Evolutionary conservation across 2,329 filamentous ascomycete species (phyloP).

Genomic region (Pseudogymnoascus sp.): DNA sequence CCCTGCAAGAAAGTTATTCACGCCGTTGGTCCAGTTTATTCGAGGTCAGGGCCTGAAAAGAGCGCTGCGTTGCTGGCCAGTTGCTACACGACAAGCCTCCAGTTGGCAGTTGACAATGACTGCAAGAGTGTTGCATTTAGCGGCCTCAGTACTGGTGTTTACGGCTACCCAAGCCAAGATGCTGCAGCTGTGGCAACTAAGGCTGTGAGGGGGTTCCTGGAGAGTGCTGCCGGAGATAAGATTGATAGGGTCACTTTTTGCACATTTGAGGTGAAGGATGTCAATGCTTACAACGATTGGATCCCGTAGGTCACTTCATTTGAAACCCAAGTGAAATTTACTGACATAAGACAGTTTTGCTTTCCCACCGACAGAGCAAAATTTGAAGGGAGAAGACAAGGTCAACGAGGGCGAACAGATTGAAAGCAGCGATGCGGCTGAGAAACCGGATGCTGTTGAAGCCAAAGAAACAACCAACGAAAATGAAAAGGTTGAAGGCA

Average conservation of each 20-base stretch:
- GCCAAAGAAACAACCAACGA: constrained; percentile 17
- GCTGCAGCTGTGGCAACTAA: constrained; percentile 66
- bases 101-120: constrained; percentile 59
- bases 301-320: constrained; percentile 58
- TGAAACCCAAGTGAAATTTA: not conserved
- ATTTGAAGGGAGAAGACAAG: constrained; percentile 17
- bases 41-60: constrained; percentile 30
- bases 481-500: constrained; percentile 1
- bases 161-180: constrained; percentile 69
- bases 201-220: constrained; percentile 47
- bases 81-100: constrained; percentile 64
- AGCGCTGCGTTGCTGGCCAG: constrained; percentile 42
- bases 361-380: constrained; percentile 39
- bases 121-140: constrained; percentile 73
- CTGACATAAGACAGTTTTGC: constrained; percentile 30
- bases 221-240: constrained; percentile 36
- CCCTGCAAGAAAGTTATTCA: constrained; percentile 79
- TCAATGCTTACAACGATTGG: constrained; percentile 57
- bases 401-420: not conserved
- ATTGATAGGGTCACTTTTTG: constrained; percentile 77
- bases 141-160: constrained; percentile 79
- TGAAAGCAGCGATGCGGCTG: not conserved
- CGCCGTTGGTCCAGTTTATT: constrained; percentile 78
- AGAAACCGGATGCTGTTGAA: constrained; percentile 12
- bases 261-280: constrained; percentile 72